Conservation (phyloP, 2,329 filamentous ascomycete genomes). For the Chaetomium globosum region DNA sequence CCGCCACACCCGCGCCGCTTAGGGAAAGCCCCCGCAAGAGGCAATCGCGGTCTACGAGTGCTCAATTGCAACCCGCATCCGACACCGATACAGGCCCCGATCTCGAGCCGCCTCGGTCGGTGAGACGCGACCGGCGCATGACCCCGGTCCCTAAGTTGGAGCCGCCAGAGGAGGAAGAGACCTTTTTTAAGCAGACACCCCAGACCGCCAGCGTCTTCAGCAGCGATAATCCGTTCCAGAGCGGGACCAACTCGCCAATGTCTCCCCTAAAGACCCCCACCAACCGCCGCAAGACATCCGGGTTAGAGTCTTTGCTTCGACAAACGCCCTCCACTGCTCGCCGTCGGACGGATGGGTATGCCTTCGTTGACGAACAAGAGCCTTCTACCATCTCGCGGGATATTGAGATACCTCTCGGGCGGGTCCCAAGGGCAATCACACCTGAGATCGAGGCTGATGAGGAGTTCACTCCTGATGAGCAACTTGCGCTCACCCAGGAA, state of each 20-base stretch:
- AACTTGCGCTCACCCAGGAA: constrained; percentile 75
- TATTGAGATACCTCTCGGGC: constrained; percentile 59
- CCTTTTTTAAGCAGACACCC: constrained; percentile 46
- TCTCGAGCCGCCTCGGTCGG: constrained; percentile 49
- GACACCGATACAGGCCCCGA: constrained; percentile 56
- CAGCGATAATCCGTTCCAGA: constrained; percentile 91
- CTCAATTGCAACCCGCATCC: constrained; percentile 55
- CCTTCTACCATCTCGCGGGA: constrained; percentile 60
- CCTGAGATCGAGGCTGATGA: constrained; percentile 69
- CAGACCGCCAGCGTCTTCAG: constrained; percentile 72
- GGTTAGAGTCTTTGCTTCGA: constrained; percentile 45
- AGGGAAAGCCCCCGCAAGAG: constrained; percentile 57
- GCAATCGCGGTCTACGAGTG: constrained; percentile 56
- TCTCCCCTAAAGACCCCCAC: constrained; percentile 50
- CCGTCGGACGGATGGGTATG: constrained; percentile 49
- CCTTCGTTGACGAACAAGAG: constrained; percentile 55
- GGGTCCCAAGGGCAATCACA: constrained; percentile 43
- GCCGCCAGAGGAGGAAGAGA: constrained; percentile 54
- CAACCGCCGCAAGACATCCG: constrained; percentile 54
- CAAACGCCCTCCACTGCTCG: constrained; percentile 48
- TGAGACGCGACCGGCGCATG: constrained; percentile 56
- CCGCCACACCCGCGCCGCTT: constrained; percentile 41
- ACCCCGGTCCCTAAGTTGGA: constrained; percentile 60
- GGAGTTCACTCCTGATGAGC: constrained; percentile 91
- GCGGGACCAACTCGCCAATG: constrained; percentile 70